phyloP scores from a whole-genome alignment of 768 basidiomycete species.

The Mycena epipterygia region DNA sequence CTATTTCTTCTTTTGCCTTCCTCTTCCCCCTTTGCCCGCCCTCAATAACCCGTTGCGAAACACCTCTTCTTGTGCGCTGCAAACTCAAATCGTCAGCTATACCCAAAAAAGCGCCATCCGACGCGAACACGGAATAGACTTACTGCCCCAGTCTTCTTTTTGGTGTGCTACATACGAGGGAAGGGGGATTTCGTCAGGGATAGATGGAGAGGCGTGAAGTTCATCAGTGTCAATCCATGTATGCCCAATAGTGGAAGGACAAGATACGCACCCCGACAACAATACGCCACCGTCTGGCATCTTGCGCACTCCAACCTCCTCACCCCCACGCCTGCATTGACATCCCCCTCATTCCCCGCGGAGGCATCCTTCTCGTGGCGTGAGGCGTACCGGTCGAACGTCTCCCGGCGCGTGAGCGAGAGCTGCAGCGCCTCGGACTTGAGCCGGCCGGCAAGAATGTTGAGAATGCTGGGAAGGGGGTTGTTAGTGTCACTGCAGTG shows the following conservation, averaged over 20 bases:
- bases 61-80: constrained; percentile 9
- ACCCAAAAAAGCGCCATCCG: neutral
- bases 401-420: constrained; percentile 6
- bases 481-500: neutral
- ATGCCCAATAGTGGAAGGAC: neutral
- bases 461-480: neutral
- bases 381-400: constrained; percentile 6
- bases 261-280: constrained; percentile 2
- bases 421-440: neutral
- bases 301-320: constrained; percentile 2
- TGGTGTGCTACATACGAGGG: constrained; percentile 3
- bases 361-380: neutral
- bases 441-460: neutral
- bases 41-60: constrained; percentile 10
- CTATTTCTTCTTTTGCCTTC: no score
- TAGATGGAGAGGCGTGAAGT: neutral
- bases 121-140: neutral
- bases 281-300: constrained; percentile 22
- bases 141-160: constrained; percentile 6
- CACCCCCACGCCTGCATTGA: no score
- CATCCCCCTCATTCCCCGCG: neutral
- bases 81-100: neutral
- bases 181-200: neutral
- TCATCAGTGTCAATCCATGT: neutral
- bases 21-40: neutral